Evolutionary conservation across 768 basidiomycete species (phyloP), one percentile per base, ranked within the genome.

Genomic region (Pholiota microspora): DNA sequence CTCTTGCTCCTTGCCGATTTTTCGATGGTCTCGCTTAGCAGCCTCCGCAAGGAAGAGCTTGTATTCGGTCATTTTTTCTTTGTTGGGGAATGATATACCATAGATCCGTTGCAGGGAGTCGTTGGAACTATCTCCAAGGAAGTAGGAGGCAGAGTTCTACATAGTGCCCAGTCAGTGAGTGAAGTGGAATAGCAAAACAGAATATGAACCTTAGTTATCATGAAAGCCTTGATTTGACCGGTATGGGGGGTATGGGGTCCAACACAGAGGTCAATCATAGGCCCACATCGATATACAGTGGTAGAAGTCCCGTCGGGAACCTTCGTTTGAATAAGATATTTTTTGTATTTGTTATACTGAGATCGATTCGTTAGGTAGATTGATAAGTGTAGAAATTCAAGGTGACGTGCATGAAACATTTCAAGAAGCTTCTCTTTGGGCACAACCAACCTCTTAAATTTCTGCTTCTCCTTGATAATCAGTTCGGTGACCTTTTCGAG

Each of bases 301-400:
- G 97, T 95, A 48, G 90, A 92, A 8, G 92, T 89, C 58, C 95
- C 96, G 70, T 99, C 96, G 8, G 93, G 91, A 53, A 99, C 87
- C 75, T 98, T 98, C 62, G 86, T 84, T 69, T 97, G 84, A 65
- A 99, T 98, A 66, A 98, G 82, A 70, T 98, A 89, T 62, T 87
- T 84, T 77, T 99, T 99, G 77, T 96, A 99, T 71, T 93, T 94
- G 80, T 98, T 99, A 73, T 98, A 99, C 95, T 99, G 64, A 6
- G 12, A 6, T 28, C 46, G 16, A 23, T 40, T 40, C 7, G 4
- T 1, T 15, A 25, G 7, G 7, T 7, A 21, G 9, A 31, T 36
- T 29, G 5, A 47, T 7, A 25, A 24, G 36, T n/a, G n/a, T n/a
- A 36, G 16, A n/a, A n/a, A 18, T 47, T 29, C 24, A 57, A 36